These are phyloP conservation scores for Claviceps fusiformis DNA, from an alignment of 2,329 filamentous ascomycete species.

Conservation along the genomic window DNA sequence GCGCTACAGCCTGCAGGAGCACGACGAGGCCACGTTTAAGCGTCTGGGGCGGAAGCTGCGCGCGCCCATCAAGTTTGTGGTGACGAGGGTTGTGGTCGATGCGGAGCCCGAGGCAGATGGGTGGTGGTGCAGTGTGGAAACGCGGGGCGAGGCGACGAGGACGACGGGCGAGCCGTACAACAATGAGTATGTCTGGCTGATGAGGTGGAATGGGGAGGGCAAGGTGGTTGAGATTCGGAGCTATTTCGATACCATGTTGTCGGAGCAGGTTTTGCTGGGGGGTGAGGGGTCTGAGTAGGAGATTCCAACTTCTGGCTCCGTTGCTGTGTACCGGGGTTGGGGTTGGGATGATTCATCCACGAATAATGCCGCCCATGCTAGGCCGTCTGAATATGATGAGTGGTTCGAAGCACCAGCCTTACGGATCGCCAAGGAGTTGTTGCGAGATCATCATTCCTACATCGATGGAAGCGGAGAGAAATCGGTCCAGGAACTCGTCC, in stretches of 20 bases:
- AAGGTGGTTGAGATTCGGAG: conserved; percentile 13
- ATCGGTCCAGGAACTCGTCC: too few species aligned
- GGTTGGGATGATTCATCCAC: too few species aligned
- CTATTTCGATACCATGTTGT: conserved; percentile 12
- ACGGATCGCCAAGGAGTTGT: too few species aligned
- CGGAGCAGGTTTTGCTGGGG: conserved; percentile 7
- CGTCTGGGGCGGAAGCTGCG: conserved; percentile 10
- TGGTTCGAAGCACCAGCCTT: too few species aligned
- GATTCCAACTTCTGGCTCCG: too few species aligned
- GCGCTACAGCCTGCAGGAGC: conserved; percentile 7
- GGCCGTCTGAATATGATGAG: too few species aligned
- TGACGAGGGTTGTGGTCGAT: conserved; percentile 12
- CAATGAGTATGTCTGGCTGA: conserved; percentile 14
- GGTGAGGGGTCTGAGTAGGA: neutral
- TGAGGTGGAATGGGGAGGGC: conserved; percentile 12
- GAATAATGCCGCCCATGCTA: too few species aligned
- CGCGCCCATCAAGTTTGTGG: conserved; percentile 11
- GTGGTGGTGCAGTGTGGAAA: conserved; percentile 13
- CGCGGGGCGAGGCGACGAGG: conserved; percentile 10
- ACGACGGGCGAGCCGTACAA: conserved; percentile 11
- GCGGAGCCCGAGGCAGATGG: conserved; percentile 9
- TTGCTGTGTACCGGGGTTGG: too few species aligned
- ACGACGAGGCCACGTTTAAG: conserved; percentile 10
- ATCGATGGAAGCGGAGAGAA: too few species aligned
- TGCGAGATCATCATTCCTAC: too few species aligned